phyloP scores from a whole-genome alignment of 352 stramenopile genomes.

The Phytopythium montanum region DNA sequence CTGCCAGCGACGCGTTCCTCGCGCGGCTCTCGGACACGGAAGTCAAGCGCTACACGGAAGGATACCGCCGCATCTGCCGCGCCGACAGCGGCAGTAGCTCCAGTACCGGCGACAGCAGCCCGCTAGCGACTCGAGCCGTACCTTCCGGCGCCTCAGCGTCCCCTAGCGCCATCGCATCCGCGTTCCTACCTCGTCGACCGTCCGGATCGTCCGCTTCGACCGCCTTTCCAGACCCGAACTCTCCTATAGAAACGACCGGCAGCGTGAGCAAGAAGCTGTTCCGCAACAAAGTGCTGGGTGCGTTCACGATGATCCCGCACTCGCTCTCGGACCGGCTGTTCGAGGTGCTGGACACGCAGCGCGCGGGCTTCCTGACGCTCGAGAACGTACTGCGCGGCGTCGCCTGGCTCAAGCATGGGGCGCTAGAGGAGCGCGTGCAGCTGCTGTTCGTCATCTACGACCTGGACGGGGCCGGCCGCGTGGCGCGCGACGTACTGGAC shows the following conservation, averaged over 20 bases:
- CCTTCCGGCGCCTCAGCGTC: background rate
- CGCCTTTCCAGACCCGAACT: background rate
- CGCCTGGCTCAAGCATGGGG: conserved; percentile 71
- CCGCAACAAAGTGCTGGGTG: conserved; percentile 69
- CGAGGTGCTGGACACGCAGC: conserved; percentile 76
- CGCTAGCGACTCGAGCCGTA: background rate
- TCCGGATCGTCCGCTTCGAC: background rate
- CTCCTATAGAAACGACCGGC: background rate
- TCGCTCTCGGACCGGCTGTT: conserved; percentile 83
- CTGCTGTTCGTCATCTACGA: conserved; percentile 87
- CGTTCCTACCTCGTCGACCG: conserved; percentile 3
- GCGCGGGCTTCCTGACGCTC: conserved; percentile 55
- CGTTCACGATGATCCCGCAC: conserved; percentile 78
- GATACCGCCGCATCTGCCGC: conserved; percentile 70
- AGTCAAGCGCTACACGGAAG: conserved; percentile 67
- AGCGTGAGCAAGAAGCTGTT: conserved; percentile 72
- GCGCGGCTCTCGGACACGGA: conserved; percentile 51
- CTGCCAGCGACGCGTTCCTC: conserved; percentile 38
- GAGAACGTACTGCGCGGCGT: conserved; percentile 65
- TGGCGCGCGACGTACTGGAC: conserved; percentile 69
- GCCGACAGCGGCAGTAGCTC: conserved; percentile 19
- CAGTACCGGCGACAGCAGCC: conserved; percentile 15
- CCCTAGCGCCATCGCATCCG: background rate
- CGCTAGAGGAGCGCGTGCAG: conserved; percentile 66
- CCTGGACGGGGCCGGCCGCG: conserved; percentile 49